Base-by-base conservation (phyloP, 306 rosid genomes). In the Dalbergia oliveri region DNA sequence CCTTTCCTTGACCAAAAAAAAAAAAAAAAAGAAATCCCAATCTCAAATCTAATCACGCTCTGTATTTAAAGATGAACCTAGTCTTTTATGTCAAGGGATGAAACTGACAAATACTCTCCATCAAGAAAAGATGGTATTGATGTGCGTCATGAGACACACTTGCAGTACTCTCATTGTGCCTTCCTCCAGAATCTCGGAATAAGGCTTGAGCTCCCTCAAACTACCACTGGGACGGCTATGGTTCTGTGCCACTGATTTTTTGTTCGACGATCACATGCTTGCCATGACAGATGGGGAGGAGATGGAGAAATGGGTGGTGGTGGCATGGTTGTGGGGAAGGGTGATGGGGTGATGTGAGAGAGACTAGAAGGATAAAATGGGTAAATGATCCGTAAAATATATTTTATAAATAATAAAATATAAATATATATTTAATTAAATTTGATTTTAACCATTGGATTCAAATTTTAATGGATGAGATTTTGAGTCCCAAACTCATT, bases 231-330 rank as follows among this genome's bases (percentile, higher is more conserved):
- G 65, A 96, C 98, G 18, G 91, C 98, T 51, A 96, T 91, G 98
- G 97, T 96, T 82, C 88, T 96, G 69, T 93, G 98, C 90, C 99
- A 96, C 87, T 96, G 99, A 4, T 96, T 96, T 83, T 96, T 96
- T 67, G 89, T 90, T 82, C 92, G 98, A n/a, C 77, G 86, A 45
- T 96, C 99, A 68, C 99, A 96, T 84, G 99, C 99, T 78, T 93
- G 88, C 84, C 98, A 96, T 65, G 99, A 96, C 78, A 90, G 94
- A 96, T 96, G 23, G 23, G 23, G 23, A 21, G 23, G 23, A 21
- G 23, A 21, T 21, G 23, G 23, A 21, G 23, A 21, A 21, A 21
- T 1, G 23, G 23, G 23, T 21, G 23, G 23, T 21, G 23, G 23
- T 21, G 23, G 23, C 23, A 21, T 21, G 23, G 23, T 21, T 21